phyloP scores from a whole-genome alignment of 2,329 filamentous ascomycete species.

The Calonectria montana region DNA sequence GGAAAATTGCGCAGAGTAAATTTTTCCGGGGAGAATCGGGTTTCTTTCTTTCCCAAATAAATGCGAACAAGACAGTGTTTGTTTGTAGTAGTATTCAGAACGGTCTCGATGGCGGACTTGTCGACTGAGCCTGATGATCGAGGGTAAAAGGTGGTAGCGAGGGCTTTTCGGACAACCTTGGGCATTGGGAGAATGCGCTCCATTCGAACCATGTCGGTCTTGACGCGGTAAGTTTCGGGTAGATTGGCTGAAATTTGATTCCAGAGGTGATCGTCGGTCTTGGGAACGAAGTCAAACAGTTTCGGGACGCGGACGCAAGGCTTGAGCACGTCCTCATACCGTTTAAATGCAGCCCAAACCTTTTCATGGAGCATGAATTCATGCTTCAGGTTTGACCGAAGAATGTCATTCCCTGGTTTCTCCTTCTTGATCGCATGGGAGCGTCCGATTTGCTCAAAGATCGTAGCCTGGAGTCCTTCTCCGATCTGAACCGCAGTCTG shows the following conservation, averaged over 20 bases:
- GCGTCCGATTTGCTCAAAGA: slow-evolving; percentile 31
- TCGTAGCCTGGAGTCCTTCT: slow-evolving; percentile 28
- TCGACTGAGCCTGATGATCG: neutral
- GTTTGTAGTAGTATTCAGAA: slow-evolving; percentile 24
- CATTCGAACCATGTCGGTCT: neutral
- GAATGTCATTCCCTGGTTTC: slow-evolving; percentile 24
- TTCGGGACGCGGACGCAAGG: neutral
- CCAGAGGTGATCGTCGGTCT: slow-evolving; percentile 1
- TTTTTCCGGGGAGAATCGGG: neutral
- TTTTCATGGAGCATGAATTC: slow-evolving; percentile 19
- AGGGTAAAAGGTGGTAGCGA: slow-evolving; percentile 28
- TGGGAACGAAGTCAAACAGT: slow-evolving; percentile 1
- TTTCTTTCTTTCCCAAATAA: slow-evolving; percentile 27
- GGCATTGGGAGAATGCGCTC: neutral
- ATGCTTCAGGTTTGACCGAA: slow-evolving; percentile 13
- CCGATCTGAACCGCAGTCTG: slow-evolving; percentile 35
- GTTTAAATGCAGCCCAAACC: slow-evolving; percentile 14
- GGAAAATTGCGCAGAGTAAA: slow-evolving; percentile 25
- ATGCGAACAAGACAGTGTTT: slow-evolving; percentile 36
- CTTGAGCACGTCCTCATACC: neutral
- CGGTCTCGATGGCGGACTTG: neutral
- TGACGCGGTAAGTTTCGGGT: neutral
- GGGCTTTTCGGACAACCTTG: slow-evolving; percentile 14
- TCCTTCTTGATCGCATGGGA: slow-evolving; percentile 29
- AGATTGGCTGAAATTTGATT: neutral